phyloP scores from a whole-genome alignment of 1,284 basidiomycete genomes.

The Exobasidium cylindrosporum region DNA sequence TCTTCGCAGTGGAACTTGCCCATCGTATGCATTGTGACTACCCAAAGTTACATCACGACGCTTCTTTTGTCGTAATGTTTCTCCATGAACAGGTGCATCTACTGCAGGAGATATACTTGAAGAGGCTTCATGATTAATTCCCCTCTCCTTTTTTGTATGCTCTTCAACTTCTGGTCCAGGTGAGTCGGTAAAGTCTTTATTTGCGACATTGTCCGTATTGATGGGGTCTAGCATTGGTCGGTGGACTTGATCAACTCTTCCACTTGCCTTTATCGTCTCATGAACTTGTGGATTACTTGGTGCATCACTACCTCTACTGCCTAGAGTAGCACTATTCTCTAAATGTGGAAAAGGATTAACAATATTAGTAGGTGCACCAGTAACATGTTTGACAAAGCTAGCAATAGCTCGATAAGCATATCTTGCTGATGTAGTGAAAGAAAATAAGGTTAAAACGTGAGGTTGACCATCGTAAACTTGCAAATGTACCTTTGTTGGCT shows the following conservation, averaged over 20 bases:
- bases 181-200: background rate
- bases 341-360: constrained; percentile 32
- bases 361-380: constrained; percentile 41
- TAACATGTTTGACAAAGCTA: constrained; percentile 55
- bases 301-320: background rate
- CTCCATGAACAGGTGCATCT: constrained; percentile 8
- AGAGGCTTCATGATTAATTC: background rate
- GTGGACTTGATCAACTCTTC: background rate
- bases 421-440: constrained; percentile 56
- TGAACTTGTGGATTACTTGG: background rate
- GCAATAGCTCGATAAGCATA: constrained; percentile 56
- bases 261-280: background rate
- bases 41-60: constrained; percentile 21
- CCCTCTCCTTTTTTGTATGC: background rate
- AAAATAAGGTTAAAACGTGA: constrained; percentile 59
- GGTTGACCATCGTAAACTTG: constrained; percentile 63
- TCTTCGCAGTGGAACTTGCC: constrained; percentile 47
- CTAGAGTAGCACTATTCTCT: background rate
- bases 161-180: too few species aligned
- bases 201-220: background rate
- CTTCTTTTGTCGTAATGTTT: constrained; percentile 2
- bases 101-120: background rate
- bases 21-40: constrained; percentile 40
- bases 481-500: constrained; percentile 82
- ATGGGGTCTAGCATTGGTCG: background rate